A percentile compares a stretch with the other conserved stretches of the same genome.
Evolutionary conservation across 768 basidiomycete genomes (phyloP).

Genomic region (Auriscalpium orientale): DNA sequence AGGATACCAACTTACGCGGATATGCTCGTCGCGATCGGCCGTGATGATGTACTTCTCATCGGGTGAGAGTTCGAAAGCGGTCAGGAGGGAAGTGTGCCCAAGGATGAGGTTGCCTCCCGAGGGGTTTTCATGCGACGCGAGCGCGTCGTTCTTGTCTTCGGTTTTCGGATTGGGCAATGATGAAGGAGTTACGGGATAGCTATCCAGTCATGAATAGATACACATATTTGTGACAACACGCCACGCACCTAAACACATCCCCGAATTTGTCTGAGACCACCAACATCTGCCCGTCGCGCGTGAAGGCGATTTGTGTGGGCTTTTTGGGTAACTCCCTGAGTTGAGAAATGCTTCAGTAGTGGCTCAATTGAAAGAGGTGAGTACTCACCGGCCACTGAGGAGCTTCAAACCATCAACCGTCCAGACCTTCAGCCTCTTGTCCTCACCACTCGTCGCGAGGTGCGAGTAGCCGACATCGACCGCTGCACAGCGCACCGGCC

Average conservation of each 20-base stretch:
- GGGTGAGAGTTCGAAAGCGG: slow-evolving; percentile 55
- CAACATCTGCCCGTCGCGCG: slow-evolving; percentile 53
- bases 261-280: slow-evolving; percentile 92
- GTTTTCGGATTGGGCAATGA: slow-evolving; percentile 12
- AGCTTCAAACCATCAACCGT: slow-evolving; percentile 46
- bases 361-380: not conserved
- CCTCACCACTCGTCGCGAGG: slow-evolving; percentile 64
- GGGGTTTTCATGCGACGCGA: slow-evolving; percentile 58
- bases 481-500: slow-evolving; percentile 53
- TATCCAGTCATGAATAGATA: slow-evolving; percentile 18
- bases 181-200: slow-evolving; percentile 51
- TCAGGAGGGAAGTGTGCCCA: slow-evolving; percentile 86
- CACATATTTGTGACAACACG: not conserved
- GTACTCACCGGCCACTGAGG: slow-evolving; percentile 50
- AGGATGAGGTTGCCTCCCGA: slow-evolving; percentile 65
- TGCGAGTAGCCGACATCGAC: slow-evolving; percentile 37
- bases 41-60: slow-evolving; percentile 77
- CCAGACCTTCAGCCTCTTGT: slow-evolving; percentile 79
- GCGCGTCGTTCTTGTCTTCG: slow-evolving; percentile 20
- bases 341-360: not conserved
- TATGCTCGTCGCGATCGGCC: slow-evolving; percentile 92
- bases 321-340: slow-evolving; percentile 77
- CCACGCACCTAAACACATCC: slow-evolving; percentile 72
- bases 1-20: slow-evolving; percentile 86
- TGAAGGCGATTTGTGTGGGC: slow-evolving; percentile 63